A percentile compares a stretch with the other conserved stretches of the same genome.
Conservation (phyloP, 1,284 basidiomycete genomes). For the Moesziomyces aphidis region DNA sequence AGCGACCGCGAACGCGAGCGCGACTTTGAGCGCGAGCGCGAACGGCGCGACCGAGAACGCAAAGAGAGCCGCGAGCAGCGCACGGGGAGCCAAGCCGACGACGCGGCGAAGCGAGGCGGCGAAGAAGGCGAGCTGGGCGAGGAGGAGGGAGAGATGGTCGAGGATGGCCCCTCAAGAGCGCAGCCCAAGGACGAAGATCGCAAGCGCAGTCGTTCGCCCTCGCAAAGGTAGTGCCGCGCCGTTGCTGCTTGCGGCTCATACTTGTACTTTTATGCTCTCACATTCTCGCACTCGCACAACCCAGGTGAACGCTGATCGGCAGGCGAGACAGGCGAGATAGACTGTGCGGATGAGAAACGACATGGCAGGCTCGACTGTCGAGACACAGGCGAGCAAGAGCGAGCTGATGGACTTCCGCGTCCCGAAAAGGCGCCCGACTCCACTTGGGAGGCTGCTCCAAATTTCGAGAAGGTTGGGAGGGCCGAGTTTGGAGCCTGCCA, state of each 20-base stretch:
- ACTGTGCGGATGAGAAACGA: no score
- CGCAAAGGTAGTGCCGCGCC: conserved; percentile 5
- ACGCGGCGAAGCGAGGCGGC: conserved; percentile 13
- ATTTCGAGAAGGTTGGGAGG: neutral
- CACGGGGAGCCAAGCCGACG: conserved; percentile 14
- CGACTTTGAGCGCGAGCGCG: conserved; percentile 41
- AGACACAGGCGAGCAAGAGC: no score
- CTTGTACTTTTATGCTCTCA: neutral
- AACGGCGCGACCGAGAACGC: conserved; percentile 48
- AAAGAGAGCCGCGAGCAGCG: conserved; percentile 45
- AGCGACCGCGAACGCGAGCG: conserved; percentile 47
- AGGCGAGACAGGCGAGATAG: no score
- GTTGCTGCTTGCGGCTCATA: neutral
- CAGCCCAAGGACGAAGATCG: conserved; percentile 39
- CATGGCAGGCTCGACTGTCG: no score
- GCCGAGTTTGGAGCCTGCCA: no score
- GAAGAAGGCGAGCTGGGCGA: conserved; percentile 37
- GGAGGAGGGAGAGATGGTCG: conserved; percentile 41
- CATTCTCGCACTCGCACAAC: neutral
- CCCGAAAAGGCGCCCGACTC: neutral
- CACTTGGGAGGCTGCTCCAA: neutral
- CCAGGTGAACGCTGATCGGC: neutral
- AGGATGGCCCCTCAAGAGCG: conserved; percentile 11
- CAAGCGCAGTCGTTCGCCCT: conserved; percentile 45
- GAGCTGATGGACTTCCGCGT: neutral